A percentile compares a stretch with the other conserved stretches of the same genome.
Evolutionary conservation across 169 alveolate species (phyloP).

Genomic region (Blepharisma undulans): DNA sequence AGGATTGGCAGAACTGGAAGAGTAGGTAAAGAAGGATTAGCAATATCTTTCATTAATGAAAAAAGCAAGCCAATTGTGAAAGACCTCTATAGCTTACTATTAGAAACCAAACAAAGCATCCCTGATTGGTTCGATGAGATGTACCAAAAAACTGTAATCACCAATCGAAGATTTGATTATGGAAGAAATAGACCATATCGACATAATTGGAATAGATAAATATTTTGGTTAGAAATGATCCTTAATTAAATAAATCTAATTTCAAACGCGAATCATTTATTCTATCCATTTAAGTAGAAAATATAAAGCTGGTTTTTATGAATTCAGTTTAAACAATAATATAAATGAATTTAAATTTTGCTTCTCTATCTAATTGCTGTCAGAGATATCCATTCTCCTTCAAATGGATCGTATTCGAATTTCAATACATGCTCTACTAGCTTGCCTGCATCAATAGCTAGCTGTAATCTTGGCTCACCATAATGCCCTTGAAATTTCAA

Average conservation of each 20-base stretch:
- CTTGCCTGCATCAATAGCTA: not conserved
- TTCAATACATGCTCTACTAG: not conserved
- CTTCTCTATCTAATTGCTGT: not conserved
- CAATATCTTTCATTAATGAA: conserved; percentile 13
- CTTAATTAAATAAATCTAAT: too few species aligned
- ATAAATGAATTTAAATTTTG: too few species aligned
- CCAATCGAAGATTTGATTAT: not conserved
- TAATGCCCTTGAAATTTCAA: conserved; percentile 30
- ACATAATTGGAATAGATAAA: not conserved
- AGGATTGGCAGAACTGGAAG: conserved; percentile 88
- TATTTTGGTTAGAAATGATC: not conserved
- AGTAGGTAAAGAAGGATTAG: conserved; percentile 50
- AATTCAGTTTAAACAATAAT: not conserved
- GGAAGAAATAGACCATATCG: conserved; percentile 5
- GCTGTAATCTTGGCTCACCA: not conserved
- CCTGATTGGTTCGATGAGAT: conserved; percentile 19
- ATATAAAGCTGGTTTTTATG: too few species aligned
- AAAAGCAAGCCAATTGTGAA: not conserved
- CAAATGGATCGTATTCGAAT: conserved; percentile 11
- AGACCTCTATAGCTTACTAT: not conserved
- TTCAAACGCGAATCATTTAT: not conserved
- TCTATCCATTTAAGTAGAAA: too few species aligned
- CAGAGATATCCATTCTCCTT: not conserved
- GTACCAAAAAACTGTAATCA: not conserved
- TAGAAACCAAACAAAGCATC: not conserved